Conservation (phyloP, 208 protist genomes). For the Pavlovales sp. region DNA sequence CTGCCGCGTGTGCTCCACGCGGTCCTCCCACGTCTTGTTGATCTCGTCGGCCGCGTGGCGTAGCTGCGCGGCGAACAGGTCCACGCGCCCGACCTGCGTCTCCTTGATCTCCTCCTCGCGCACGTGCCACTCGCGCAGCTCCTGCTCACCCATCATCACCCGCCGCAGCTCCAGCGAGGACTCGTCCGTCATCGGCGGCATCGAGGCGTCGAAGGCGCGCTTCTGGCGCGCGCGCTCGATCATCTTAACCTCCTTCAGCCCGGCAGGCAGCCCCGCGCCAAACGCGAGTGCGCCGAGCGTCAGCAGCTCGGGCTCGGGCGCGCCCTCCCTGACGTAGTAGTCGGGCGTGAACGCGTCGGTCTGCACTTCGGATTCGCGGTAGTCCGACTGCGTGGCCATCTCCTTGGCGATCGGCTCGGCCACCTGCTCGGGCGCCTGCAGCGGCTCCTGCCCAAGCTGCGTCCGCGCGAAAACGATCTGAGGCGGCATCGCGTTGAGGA, state of each 20-base stretch:
- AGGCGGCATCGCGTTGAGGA: constrained; percentile 18
- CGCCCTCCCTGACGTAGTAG: not conserved
- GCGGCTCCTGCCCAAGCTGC: too few species aligned
- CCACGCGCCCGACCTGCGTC: constrained; percentile 18
- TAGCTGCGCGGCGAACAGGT: not conserved
- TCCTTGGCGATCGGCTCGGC: constrained; percentile 8
- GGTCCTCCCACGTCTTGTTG: constrained; percentile 19
- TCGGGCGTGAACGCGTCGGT: constrained; percentile 52
- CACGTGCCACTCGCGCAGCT: constrained; percentile 47
- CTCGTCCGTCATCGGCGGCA: constrained; percentile 46
- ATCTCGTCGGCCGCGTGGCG: not conserved
- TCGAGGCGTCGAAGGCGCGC: constrained; percentile 41
- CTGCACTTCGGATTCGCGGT: constrained; percentile 39
- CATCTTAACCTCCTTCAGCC: constrained; percentile 43
- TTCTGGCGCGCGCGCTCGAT: constrained; percentile 47
- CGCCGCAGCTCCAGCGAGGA: constrained; percentile 14
- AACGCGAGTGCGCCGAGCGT: constrained; percentile 19
- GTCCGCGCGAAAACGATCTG: not conserved
- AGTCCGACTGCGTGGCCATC: not conserved
- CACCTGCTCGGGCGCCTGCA: not conserved
- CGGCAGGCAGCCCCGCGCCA: constrained; percentile 42
- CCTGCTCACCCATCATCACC: constrained; percentile 33
- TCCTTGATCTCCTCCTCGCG: constrained; percentile 50
- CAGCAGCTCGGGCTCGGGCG: constrained; percentile 39
- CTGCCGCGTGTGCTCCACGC: constrained; percentile 23